Base-by-base conservation (phyloP, 2,329 filamentous ascomycete genomes). In the Colletotrichum chrysophilum region DNA sequence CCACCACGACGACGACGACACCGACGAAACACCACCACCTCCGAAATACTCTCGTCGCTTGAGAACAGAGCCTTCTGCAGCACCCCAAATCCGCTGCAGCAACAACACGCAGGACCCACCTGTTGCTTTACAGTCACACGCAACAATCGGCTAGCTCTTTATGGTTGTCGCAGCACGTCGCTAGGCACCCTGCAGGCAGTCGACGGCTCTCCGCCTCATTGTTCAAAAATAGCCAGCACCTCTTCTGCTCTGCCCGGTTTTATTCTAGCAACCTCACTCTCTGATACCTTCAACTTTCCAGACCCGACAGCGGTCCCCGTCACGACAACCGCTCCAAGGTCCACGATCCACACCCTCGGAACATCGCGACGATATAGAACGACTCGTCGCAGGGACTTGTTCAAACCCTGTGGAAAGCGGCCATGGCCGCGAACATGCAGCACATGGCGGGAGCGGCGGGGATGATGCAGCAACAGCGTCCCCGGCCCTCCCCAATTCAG, bases 401-500 rank as follows among this genome's bases (percentile, higher is more conserved):
- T 70, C 61, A 24, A 77, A 75, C 32, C 76, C 74, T 66, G 74
- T 78, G 69, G 67, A 75, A 76, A 78, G 87, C 87, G 86, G 88
- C 88, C 84, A 92, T 92, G 90, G 90, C 90, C 85, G 89, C 88
- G 81, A 91, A 91, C 79, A 88, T 91, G 84, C 88, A 88, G 82
- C 89, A 90, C 80, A 91, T 91, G 89, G 86, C 84, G 81, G 84
- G 83, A 76, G 85, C 83, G 78, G 86, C 84, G 82, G 85, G 85
- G 74, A 87, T 88, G 83, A 85, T 88, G 82, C 84, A 81, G 77
- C 85, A 86, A 72, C 82, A 82, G 61, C 80, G 82, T 55, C 82
- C 86, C 77, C 86, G 87, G 64, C 79, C 80, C 58, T 79, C 78
- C 67, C 75, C 70, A 36, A 78, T 77, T 56, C 83, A 85, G 76